Percentiles rank a stretch among this genome's conserved stretches.
Conservation (phyloP, 2,329 filamentous ascomycete genomes). For the Venturia effusa region DNA sequence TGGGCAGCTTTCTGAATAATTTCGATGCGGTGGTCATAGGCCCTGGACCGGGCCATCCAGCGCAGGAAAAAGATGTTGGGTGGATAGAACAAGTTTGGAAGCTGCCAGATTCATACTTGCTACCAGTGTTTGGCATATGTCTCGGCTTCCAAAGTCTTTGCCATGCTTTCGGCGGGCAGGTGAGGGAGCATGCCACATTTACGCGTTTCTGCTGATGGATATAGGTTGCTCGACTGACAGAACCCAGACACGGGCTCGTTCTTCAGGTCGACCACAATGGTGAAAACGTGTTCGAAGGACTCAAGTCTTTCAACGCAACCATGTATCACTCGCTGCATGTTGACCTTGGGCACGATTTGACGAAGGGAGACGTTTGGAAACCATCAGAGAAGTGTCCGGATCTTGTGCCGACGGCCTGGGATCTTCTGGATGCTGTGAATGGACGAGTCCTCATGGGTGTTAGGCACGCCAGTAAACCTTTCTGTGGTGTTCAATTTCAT, state of each 20-base stretch:
- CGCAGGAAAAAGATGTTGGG: conserved; percentile 63
- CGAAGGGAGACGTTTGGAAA: conserved; percentile 24
- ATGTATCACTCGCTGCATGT: conserved; percentile 59
- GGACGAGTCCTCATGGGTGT: conserved; percentile 65
- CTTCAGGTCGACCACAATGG: conserved; percentile 50
- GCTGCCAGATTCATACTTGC: conserved; percentile 43
- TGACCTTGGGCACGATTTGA: not conserved
- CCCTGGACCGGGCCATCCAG: conserved; percentile 78
- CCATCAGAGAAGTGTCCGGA: conserved; percentile 24
- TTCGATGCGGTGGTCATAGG: conserved; percentile 86
- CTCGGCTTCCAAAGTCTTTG: conserved; percentile 80
- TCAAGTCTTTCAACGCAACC: conserved; percentile 55
- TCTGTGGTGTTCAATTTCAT: conserved; percentile 85
- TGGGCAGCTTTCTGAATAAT: conserved; percentile 33
- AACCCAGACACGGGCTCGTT: conserved; percentile 75
- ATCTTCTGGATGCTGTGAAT: conserved; percentile 34
- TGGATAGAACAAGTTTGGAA: conserved; percentile 69
- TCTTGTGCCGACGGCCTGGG: conserved; percentile 38
- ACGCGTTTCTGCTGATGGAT: conserved; percentile 17
- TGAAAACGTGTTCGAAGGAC: conserved; percentile 53
- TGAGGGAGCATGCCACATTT: conserved; percentile 26
- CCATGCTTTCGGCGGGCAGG: conserved; percentile 52
- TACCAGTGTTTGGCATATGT: conserved; percentile 82
- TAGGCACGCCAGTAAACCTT: conserved; percentile 56
- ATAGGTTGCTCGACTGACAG: conserved; percentile 50